These are phyloP conservation scores for Phaseolus coccineus DNA, from an alignment of 331 rosid species.

Conservation along the genomic window DNA sequence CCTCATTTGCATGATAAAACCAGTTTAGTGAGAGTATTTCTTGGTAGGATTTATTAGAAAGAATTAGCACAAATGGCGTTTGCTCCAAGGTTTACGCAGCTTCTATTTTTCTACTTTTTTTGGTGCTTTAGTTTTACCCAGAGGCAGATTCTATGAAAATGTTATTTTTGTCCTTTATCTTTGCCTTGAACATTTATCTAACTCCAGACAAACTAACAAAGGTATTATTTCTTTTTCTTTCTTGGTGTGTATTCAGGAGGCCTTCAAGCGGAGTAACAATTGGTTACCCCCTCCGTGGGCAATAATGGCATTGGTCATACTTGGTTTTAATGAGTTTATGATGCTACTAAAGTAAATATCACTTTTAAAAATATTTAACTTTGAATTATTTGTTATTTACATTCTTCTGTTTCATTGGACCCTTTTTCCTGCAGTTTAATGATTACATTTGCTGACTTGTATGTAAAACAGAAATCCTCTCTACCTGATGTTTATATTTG, in stretches of 20 bases:
- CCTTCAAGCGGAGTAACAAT: conserved; percentile 75
- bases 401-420: conserved; percentile 24
- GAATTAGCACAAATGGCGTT: not conserved
- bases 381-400: not conserved
- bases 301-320: conserved; percentile 70
- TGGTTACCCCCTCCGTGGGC: conserved; percentile 99
- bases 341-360: conserved; percentile 71
- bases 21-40: conserved; percentile 22
- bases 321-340: conserved; percentile 94
- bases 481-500: conserved; percentile 69
- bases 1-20: conserved; percentile 5
- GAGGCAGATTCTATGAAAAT: conserved; percentile 20
- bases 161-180: conserved; percentile 9
- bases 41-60: conserved; percentile 6
- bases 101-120: not conserved
- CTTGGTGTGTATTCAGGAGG: conserved; percentile 70
- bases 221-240: conserved; percentile 3
- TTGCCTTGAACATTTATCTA: conserved; percentile 2
- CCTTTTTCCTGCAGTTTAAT: conserved; percentile 22
- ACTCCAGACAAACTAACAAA: conserved; percentile 29
- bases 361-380: conserved; percentile 22
- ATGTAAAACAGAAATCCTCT: conserved; percentile 79
- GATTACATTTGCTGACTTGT: conserved; percentile 35
- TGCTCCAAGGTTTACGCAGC: conserved; percentile 1
- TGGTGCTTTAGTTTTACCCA: not conserved